Evolutionary conservation across 2,329 filamentous ascomycete species (phyloP), one percentile per base, ranked within the genome.

Genomic region (Arthroderma uncinatum): DNA sequence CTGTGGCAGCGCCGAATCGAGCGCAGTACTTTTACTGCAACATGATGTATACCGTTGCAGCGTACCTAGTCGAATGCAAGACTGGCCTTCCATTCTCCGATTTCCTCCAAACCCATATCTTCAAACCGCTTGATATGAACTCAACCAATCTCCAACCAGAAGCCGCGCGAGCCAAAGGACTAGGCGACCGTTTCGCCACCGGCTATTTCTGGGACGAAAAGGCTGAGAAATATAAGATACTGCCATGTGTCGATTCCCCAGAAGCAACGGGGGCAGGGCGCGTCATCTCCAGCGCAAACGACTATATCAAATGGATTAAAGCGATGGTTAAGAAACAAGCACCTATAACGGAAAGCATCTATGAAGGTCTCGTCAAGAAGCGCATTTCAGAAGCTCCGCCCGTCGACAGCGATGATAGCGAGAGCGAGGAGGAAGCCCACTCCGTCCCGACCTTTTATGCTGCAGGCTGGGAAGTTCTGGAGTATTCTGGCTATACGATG

Each of bases 191-290:
- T 19, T 63, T 80, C 4, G 75, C 78, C 0, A 65, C 68, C 4
- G 75, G 74, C 1, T 78, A 80, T 55, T 64, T 63, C 23, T 78
- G 71, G 65, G 60, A 74, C 5, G 60, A 70, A 1, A 58, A 64
- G 1, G 61, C 59, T 1, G 60, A 60, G 0, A 28, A 48, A 28
- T 48, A 48, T n/a, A 60, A 16, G 2, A 56, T 61, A 2, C 63
- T 70, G 7, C 57, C 61, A 0, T 59, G 64, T 6, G 63, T 66
- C 9, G 64, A 73, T 2, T 61, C 65, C 1, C 63, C 67, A 2
- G 66, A 66, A 39, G 68, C 65, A 4, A 70, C 70, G 48, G 77
- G 75, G 0, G 76, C 76, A 0, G 78, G 77, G 0, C 70, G 68
- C 10, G 69, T 78, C 23, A 68, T 75, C 33, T 66, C 65, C 3